phyloP scores from a whole-genome alignment of 441 rosid genomes.

The Erodium moschatum region DNA sequence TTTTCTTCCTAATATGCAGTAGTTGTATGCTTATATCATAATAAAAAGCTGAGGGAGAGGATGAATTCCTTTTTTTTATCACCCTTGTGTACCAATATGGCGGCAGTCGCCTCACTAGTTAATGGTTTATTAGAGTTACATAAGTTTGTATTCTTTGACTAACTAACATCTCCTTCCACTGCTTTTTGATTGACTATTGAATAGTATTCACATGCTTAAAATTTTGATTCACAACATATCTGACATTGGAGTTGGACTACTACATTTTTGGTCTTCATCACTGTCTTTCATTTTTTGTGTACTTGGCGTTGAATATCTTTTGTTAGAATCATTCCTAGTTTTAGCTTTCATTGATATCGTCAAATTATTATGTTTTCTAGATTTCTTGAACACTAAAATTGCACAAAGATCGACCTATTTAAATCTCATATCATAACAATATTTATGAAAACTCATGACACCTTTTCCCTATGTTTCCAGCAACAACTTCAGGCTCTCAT shows the following conservation, averaged over 20 bases:
- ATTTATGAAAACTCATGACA: neutral
- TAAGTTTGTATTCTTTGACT: neutral
- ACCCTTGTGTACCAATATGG: neutral
- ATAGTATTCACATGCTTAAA: neutral
- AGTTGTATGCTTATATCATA: conserved; percentile 5
- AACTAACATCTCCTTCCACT: neutral
- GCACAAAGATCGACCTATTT: conserved; percentile 23
- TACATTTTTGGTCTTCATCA: no score
- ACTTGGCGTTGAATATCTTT: neutral
- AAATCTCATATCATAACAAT: conserved; percentile 13
- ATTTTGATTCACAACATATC: neutral
- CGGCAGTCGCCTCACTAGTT: neutral
- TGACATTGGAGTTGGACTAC: neutral
- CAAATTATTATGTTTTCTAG: neutral
- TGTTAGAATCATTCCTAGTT: neutral
- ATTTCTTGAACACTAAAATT: conserved; percentile 14
- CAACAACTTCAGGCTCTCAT: conserved; percentile 89
- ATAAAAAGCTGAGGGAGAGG: neutral
- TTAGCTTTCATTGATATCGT: no score
- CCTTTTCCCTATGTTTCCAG: conserved; percentile 39
- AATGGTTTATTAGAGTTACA: neutral
- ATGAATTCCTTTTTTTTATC: neutral
- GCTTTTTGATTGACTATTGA: neutral
- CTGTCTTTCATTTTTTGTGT: neutral
- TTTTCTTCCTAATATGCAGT: neutral